phyloP scores from a whole-genome alignment of 176 grass and related monocot species.

The Carex myosuroides region DNA sequence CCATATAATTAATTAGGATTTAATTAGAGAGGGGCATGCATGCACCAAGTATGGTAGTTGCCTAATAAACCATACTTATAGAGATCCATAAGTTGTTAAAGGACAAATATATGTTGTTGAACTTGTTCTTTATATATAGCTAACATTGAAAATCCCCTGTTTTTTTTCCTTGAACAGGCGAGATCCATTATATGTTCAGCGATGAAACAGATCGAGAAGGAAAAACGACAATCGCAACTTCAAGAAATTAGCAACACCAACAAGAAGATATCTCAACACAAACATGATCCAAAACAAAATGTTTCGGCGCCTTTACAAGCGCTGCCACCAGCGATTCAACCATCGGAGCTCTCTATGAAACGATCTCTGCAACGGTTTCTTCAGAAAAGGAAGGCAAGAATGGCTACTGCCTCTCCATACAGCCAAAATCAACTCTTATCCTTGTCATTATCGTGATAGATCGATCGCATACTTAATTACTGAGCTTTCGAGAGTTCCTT shows the following conservation, averaged over 20 bases:
- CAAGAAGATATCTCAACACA: background rate
- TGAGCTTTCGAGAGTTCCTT: background rate
- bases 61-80: background rate
- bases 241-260: background rate
- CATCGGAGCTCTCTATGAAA: conserved; percentile 23
- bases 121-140: background rate
- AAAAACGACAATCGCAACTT: background rate
- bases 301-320: background rate
- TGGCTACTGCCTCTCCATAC: conserved; percentile 18
- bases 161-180: conserved; percentile 20
- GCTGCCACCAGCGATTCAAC: background rate
- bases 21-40: background rate
- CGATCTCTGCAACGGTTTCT: conserved; percentile 35
- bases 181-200: conserved; percentile 30
- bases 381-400: conserved; percentile 32
- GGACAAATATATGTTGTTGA: background rate
- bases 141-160: background rate
- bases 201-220: conserved; percentile 3
- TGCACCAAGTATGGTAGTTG: background rate
- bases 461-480: background rate
- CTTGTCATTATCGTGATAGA: background rate
- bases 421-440: conserved; percentile 3
- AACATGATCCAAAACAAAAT: background rate
- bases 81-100: background rate
- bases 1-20: background rate